These are phyloP conservation scores for Clonostachys sp. DNA, from an alignment of 2,329 filamentous ascomycete species.

Conservation along the genomic window DNA sequence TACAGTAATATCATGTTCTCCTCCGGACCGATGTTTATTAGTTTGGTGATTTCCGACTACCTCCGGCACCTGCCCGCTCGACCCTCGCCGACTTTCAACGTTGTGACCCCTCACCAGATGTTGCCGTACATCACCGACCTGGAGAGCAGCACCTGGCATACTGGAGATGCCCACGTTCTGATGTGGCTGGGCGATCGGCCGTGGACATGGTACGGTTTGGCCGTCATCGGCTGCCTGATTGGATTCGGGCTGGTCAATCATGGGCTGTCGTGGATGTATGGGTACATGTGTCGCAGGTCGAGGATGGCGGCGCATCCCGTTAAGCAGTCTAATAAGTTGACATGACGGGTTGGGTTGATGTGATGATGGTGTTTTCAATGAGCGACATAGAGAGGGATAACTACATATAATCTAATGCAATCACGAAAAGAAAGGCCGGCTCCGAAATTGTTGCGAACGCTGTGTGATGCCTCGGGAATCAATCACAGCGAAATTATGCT, in stretches of 20 bases:
- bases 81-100: constrained; percentile 15
- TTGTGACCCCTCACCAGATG: constrained; percentile 16
- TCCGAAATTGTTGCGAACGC: no score
- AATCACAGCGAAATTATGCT: no score
- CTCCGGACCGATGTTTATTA: constrained; percentile 72
- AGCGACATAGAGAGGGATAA: no score
- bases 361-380: no score
- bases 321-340: no score
- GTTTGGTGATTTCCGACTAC: constrained; percentile 72
- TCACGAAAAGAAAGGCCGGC: no score
- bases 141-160: constrained; percentile 38
- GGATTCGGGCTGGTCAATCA: constrained; percentile 6
- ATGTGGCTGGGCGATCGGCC: constrained; percentile 38
- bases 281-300: no score
- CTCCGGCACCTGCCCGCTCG: constrained; percentile 41
- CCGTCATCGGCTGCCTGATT: constrained; percentile 12
- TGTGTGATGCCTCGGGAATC: no score
- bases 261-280: background rate
- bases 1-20: constrained; percentile 80
- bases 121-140: constrained; percentile 26
- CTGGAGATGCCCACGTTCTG: constrained; percentile 36
- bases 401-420: no score
- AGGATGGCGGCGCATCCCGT: no score
- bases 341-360: no score
- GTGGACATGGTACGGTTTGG: constrained; percentile 23